phyloP scores from a whole-genome alignment of 2,329 filamentous ascomycete species.

The Sporothrix euskadiensis region DNA sequence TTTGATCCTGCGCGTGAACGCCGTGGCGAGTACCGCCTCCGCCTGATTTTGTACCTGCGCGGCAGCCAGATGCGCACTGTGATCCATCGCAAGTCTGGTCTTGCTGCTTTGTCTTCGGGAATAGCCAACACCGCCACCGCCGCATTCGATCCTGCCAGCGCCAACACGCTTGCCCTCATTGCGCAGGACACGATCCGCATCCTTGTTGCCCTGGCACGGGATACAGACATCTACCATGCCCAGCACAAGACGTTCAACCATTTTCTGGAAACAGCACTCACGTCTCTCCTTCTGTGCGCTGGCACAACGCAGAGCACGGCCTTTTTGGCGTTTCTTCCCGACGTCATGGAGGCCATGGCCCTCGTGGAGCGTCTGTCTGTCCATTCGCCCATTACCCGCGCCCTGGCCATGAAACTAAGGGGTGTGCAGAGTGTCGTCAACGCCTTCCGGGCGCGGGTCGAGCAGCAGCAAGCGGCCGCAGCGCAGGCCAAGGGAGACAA shows the following conservation, averaged over 20 bases:
- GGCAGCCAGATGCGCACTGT: slow-evolving; percentile 16
- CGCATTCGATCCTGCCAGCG: background rate
- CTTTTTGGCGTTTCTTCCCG: background rate
- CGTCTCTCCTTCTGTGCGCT: background rate
- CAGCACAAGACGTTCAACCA: slow-evolving; percentile 20
- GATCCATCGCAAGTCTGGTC: background rate
- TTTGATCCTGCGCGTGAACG: slow-evolving; percentile 2
- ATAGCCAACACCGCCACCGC: background rate
- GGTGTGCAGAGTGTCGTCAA: background rate
- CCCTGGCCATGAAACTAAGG: background rate
- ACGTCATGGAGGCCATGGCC: slow-evolving; percentile 6
- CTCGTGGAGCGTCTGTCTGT: background rate
- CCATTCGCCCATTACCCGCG: slow-evolving; percentile 3
- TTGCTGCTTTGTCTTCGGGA: background rate
- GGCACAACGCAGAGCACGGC: background rate
- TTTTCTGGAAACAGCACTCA: slow-evolving; percentile 9
- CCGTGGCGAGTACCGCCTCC: slow-evolving; percentile 14
- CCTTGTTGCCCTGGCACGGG: background rate
- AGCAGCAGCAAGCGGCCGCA: background rate
- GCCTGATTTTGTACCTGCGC: slow-evolving; percentile 1
- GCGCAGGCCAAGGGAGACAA: background rate
- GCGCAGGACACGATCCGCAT: slow-evolving; percentile 12
- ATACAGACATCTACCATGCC: slow-evolving; percentile 20
- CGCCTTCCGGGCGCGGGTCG: background rate
- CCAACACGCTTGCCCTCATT: slow-evolving; percentile 3